phyloP scores from a whole-genome alignment of 345 rosid species.

The Bretschneidera sinensis region DNA sequence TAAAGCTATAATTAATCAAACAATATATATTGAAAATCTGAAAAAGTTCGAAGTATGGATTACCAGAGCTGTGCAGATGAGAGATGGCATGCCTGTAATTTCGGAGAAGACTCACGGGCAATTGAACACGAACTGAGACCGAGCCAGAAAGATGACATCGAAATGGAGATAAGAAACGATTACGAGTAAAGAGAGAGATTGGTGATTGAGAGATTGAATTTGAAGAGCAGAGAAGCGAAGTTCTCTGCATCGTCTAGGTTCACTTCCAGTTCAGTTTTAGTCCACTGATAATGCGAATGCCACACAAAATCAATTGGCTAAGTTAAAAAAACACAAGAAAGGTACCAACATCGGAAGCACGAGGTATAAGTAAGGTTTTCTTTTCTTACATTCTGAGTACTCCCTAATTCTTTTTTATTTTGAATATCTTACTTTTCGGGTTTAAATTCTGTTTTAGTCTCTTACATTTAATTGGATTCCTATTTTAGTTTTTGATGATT shows the following conservation, averaged over 20 bases:
- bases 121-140: slow-evolving; percentile 20
- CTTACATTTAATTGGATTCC: neutral
- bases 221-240: slow-evolving; percentile 42
- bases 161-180: slow-evolving; percentile 2
- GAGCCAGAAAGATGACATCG: slow-evolving; percentile 12
- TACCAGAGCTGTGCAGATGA: slow-evolving; percentile 40
- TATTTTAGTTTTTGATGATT: neutral
- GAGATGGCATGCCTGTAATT: slow-evolving; percentile 19
- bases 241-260: slow-evolving; percentile 38
- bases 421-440: too few species aligned
- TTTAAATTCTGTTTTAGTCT: too few species aligned
- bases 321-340: neutral
- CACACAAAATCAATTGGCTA: neutral
- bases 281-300: neutral
- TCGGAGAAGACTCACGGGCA: slow-evolving; percentile 21
- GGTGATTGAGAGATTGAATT: slow-evolving; percentile 27
- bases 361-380: too few species aligned
- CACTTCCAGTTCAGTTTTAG: neutral
- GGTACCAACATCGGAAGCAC: neutral
- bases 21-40: neutral
- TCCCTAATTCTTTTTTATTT: too few species aligned
- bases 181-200: slow-evolving; percentile 8
- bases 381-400: too few species aligned
- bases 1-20: neutral
- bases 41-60: neutral